Evolutionary conservation across 2,329 filamentous ascomycete species (phyloP).

Genomic region (Xylariomycetidae sp.): DNA sequence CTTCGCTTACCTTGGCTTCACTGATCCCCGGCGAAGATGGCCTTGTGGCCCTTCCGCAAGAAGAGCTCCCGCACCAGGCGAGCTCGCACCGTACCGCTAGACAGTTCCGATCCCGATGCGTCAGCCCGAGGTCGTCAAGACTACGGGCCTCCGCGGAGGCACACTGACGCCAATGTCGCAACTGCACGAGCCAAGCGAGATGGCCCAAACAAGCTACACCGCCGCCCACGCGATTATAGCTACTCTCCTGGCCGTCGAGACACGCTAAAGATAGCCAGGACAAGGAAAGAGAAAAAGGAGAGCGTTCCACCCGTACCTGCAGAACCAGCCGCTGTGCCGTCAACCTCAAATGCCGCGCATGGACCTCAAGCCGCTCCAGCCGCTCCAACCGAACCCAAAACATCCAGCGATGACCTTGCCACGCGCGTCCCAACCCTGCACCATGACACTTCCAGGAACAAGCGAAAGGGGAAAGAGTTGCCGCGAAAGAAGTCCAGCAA

Average conservation of each 20-base stretch:
- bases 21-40: constrained; percentile 45
- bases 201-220: constrained; percentile 43
- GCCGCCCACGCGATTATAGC: constrained; percentile 48
- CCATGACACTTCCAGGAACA: constrained; percentile 45
- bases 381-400: constrained; percentile 4
- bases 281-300: constrained; percentile 22
- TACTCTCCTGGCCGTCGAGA: constrained; percentile 57
- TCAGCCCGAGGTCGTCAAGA: constrained; percentile 13
- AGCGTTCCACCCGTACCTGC: constrained; percentile 19
- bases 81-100: constrained; percentile 29
- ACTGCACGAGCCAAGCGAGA: constrained; percentile 28
- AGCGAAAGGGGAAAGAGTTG: constrained; percentile 54
- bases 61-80: constrained; percentile 63
- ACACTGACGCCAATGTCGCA: constrained; percentile 20
- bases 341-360: constrained; percentile 7
- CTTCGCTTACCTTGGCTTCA: neutral
- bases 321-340: constrained; percentile 9
- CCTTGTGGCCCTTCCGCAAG: constrained; percentile 77
- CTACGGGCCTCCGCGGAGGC: constrained; percentile 14
- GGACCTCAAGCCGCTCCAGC: constrained; percentile 7
- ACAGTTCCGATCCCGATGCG: constrained; percentile 13
- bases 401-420: constrained; percentile 14
- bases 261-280: constrained; percentile 37
- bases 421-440: constrained; percentile 47
- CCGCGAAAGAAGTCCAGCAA: constrained; percentile 70